These are phyloP conservation scores for Aurantiochytrium sp. DNA, from an alignment of 108 stramenopile species.

Conservation along the genomic window DNA sequence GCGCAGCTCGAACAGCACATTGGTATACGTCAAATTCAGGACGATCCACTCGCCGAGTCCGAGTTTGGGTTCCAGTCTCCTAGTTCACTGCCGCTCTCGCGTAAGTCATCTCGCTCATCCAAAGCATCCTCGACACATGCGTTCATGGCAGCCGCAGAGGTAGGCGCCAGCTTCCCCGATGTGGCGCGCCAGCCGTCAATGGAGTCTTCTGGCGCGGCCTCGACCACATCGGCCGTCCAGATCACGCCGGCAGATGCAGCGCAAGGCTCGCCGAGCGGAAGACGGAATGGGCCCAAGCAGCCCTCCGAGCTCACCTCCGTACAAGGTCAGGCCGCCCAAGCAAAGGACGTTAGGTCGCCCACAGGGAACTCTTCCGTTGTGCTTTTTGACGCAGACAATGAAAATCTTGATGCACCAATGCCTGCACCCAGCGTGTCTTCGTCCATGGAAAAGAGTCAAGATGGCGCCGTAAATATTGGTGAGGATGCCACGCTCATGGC, in stretches of 20 bases:
- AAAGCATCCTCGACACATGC: neutral
- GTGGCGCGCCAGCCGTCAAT: neutral
- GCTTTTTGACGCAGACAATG: neutral
- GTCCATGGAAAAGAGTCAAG: too few species aligned
- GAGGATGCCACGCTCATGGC: too few species aligned
- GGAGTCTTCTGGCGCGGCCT: neutral
- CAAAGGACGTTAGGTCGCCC: neutral
- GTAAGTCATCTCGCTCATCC: neutral
- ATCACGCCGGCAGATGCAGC: too few species aligned
- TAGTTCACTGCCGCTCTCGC: neutral
- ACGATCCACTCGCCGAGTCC: neutral
- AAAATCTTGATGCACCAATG: too few species aligned
- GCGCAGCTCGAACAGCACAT: neutral
- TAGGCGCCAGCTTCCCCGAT: neutral
- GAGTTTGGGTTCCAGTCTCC: neutral
- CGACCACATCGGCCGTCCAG: neutral
- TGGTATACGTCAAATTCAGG: neutral
- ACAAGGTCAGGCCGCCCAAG: neutral
- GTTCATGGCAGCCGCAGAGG: neutral
- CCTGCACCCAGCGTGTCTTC: too few species aligned
- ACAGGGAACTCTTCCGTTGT: neutral
- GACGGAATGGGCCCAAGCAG: too few species aligned
- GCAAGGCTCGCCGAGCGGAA: too few species aligned
- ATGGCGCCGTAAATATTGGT: too few species aligned
- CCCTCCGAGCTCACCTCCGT: too few species aligned